phyloP scores from a whole-genome alignment of 768 basidiomycete species.

The Mycena floridula region DNA sequence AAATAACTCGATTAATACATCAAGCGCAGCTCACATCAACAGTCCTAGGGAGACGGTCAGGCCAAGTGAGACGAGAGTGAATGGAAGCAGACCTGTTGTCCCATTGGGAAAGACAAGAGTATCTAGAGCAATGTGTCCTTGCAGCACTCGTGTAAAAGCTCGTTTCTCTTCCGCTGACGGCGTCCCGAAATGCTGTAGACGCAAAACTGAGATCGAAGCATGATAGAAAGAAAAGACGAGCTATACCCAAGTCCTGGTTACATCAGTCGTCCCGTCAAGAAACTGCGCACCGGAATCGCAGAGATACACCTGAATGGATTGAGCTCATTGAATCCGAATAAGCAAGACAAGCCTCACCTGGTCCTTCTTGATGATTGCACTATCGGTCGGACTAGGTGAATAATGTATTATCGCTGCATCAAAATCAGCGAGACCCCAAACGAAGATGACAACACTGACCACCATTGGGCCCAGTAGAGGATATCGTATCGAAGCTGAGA shows the following conservation, averaged over 20 bases:
- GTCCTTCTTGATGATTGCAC: slow-evolving; percentile 69
- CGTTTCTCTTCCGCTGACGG: slow-evolving; percentile 80
- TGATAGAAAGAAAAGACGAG: neutral
- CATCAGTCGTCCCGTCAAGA: slow-evolving; percentile 92
- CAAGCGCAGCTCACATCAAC: slow-evolving; percentile 36
- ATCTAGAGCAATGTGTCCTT: slow-evolving; percentile 90
- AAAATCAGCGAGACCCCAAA: neutral
- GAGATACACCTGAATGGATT: slow-evolving; percentile 29
- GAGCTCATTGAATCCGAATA: neutral
- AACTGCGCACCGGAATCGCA: slow-evolving; percentile 90
- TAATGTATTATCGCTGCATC: slow-evolving; percentile 88
- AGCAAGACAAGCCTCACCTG: slow-evolving; percentile 35
- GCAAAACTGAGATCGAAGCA: no score
- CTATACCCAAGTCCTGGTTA: slow-evolving; percentile 82
- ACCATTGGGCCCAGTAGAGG: slow-evolving; percentile 87
- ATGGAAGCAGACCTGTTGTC: slow-evolving; percentile 56
- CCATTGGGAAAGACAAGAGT: slow-evolving; percentile 75
- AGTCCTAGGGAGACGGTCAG: slow-evolving; percentile 34
- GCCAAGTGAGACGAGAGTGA: slow-evolving; percentile 2
- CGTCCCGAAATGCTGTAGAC: slow-evolving; percentile 74
- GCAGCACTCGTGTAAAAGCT: slow-evolving; percentile 86
- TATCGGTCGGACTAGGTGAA: slow-evolving; percentile 66
- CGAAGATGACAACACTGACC: slow-evolving; percentile 41
- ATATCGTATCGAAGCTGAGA: slow-evolving; percentile 88
- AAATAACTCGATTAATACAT: neutral